Evolutionary conservation across 345 rosid genomes (phyloP).

Genomic region (Alliaria petiolata): DNA sequence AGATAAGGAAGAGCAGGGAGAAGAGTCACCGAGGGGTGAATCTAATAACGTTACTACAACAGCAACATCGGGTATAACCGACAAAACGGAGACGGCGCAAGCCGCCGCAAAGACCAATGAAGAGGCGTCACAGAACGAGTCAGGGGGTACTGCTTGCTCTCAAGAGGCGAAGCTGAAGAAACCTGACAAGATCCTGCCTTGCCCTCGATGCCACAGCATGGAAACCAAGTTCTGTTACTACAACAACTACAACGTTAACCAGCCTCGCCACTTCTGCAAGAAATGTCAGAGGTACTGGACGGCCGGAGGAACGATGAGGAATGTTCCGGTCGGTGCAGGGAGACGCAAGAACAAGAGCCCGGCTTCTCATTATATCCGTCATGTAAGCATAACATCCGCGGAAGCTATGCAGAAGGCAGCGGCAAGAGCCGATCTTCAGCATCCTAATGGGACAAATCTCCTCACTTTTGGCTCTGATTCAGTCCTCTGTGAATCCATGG

Average conservation of each 20-base stretch:
- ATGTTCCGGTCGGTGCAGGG: slow-evolving; percentile 94
- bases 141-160: slow-evolving; percentile 1
- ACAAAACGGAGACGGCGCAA: slow-evolving; percentile 6
- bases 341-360: slow-evolving; percentile 88
- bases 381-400: slow-evolving; percentile 43
- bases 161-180: slow-evolving; percentile 70
- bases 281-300: slow-evolving; percentile 98
- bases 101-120: slow-evolving; percentile 39
- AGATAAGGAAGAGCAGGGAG: slow-evolving; percentile 29
- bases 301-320: slow-evolving; percentile 95
- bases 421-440: slow-evolving; percentile 45
- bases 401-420: slow-evolving; percentile 53
- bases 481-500: slow-evolving; percentile 81
- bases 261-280: slow-evolving; percentile 92
- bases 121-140: slow-evolving; percentile 41
- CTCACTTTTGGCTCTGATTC: slow-evolving; percentile 74
- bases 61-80: slow-evolving; percentile 30
- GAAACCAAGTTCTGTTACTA: slow-evolving; percentile 96
- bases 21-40: slow-evolving; percentile 31
- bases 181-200: slow-evolving; percentile 78
- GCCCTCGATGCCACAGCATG: slow-evolving; percentile 93
- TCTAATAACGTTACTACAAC: slow-evolving; percentile 12
- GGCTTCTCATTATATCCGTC: slow-evolving; percentile 62
- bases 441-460: slow-evolving; percentile 56
- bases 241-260: slow-evolving; percentile 91